Conservation (phyloP, 1,284 basidiomycete species). For the Malassezia vespertilionis region DNA sequence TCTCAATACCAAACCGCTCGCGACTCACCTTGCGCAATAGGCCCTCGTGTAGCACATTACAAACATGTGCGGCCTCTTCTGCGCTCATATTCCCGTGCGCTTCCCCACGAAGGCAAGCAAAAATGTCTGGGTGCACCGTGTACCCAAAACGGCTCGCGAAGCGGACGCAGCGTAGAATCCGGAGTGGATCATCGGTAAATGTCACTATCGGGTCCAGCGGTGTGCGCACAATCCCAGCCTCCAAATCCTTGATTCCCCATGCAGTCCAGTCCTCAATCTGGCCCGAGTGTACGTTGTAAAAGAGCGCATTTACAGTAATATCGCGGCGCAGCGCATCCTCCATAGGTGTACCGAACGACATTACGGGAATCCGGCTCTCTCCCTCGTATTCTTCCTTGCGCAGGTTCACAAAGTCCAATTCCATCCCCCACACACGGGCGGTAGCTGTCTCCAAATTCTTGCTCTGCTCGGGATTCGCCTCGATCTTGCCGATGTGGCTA, state of each 20-base stretch:
- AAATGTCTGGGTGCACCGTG: conserved; percentile 62
- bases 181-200: conserved; percentile 85
- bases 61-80: conserved; percentile 4
- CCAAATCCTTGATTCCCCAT: conserved; percentile 72
- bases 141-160: conserved; percentile 87
- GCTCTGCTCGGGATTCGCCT: conserved; percentile 89
- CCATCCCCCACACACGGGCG: conserved; percentile 69
- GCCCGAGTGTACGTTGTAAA: conserved; percentile 89
- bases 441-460: conserved; percentile 96
- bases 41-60: conserved; percentile 51
- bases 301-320: conserved; percentile 88
- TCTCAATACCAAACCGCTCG: conserved; percentile 46
- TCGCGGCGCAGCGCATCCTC: conserved; percentile 86
- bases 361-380: conserved; percentile 75
- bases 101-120: conserved; percentile 22
- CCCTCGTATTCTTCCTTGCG: conserved; percentile 78
- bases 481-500: conserved; percentile 60
- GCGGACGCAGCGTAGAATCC: conserved; percentile 76
- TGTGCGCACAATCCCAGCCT: conserved; percentile 70
- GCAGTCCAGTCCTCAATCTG: conserved; percentile 78
- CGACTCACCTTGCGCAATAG: conserved; percentile 40
- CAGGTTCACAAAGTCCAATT: conserved; percentile 89
- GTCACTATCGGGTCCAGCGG: conserved; percentile 77
- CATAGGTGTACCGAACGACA: conserved; percentile 76
- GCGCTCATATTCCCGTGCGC: conserved; percentile 1